Percentiles rank a stretch among this genome's conserved stretches.
phyloP scores from a whole-genome alignment of 768 basidiomycete genomes.

The Dendrothele bispora region DNA sequence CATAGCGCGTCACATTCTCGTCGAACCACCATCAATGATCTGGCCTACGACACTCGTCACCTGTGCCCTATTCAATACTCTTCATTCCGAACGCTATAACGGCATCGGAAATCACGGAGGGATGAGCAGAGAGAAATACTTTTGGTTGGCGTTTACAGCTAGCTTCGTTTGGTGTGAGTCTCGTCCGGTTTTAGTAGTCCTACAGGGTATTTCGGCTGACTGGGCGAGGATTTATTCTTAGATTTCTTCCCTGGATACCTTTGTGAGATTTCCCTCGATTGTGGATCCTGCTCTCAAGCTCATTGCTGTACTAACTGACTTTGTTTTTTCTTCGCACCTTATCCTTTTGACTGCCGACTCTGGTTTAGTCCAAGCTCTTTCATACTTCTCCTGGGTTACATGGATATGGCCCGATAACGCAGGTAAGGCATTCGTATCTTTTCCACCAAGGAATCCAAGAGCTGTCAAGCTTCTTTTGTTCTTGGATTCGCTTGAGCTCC shows the following conservation, averaged over 20 bases:
- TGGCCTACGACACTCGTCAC: conserved; percentile 74
- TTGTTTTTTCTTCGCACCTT: too few relatives aligned
- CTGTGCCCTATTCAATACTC: conserved; percentile 56
- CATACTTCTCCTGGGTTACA: conserved; percentile 59
- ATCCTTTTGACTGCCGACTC: conserved; percentile 1
- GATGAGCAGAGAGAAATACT: conserved; percentile 59
- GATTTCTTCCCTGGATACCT: conserved; percentile 66
- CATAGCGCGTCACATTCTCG: conserved; percentile 60
- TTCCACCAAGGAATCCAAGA: not conserved
- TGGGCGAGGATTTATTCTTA: conserved; percentile 16
- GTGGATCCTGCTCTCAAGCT: not conserved
- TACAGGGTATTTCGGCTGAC: too few relatives aligned
- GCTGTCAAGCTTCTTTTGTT: too few relatives aligned
- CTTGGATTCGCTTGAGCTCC: too few relatives aligned
- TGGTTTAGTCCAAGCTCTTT: conserved; percentile 45
- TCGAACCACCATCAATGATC: conserved; percentile 67
- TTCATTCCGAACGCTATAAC: conserved; percentile 61
- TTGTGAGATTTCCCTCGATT: conserved; percentile 27
- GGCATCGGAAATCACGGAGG: conserved; percentile 55
- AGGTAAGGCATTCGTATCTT: conserved; percentile 28
- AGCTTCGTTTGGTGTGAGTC: conserved; percentile 46
- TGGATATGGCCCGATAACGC: conserved; percentile 52
- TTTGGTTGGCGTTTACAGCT: conserved; percentile 50
- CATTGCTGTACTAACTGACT: too few relatives aligned
- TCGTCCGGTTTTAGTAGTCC: not conserved